Base-by-base conservation (phyloP, 75 land plant genomes). In the Ceratopteris richardii region DNA sequence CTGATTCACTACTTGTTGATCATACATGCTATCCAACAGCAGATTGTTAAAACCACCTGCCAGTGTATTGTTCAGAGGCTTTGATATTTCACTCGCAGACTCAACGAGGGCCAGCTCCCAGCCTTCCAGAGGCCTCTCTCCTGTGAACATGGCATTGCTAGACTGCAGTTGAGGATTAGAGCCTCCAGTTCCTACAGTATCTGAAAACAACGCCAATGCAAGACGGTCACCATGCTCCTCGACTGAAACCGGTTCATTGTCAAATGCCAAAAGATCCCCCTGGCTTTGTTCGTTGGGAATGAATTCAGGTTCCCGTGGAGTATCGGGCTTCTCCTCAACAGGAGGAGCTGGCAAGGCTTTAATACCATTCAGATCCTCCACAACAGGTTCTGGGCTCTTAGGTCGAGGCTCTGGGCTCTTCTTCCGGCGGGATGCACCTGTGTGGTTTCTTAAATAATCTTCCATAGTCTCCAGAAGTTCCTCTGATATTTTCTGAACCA, bases 31-130 rank as follows among this genome's bases (percentile, higher is more conserved):
- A 26, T 81, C 77, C 75, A 91, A 44, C 20, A 91, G 66, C 67
- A 91, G 53, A 0, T 81, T 76, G 51, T 91, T 79, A 28, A 91
- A 68, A 21, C 88, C 94, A 30, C 93, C 96, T 0, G 72, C 80
- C 62, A 83, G 58, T 17, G 78, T 42, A n/a, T n/a, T n/a, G n/a
- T n/a, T n/a, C n/a, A n/a, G n/a, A 54, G 84, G 84, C 58, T 77
- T 81, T 6, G 84, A 69, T 0, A 90, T 69, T 30, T 82, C 85
- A 58, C 90, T 88, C 0, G 79, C 90, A 1, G 84, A 54, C 51
- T 85, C 85, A 37, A 91, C 89, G 51, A 91, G 60, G 0, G 95
- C 97, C 14, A 91, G 75, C 63, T 91, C 97, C 97, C 97, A 91
- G 29, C 87, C 97, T n/a, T n/a, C n/a, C n/a, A n/a, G n/a, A n/a